Conservation (phyloP, 1,284 basidiomycete genomes). For the Exobasidium rhododendri region DNA sequence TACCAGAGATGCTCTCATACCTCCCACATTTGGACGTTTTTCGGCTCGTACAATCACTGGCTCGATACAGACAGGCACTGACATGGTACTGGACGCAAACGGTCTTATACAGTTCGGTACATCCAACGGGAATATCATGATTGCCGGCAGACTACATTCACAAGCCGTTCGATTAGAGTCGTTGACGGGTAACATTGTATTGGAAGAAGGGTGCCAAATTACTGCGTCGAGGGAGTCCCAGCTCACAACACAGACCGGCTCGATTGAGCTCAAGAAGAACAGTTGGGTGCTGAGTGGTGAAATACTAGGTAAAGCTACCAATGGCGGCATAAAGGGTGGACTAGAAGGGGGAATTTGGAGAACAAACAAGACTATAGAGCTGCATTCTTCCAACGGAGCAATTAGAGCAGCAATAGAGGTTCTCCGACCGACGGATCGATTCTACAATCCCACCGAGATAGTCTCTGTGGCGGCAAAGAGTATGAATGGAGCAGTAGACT, state of each 20-base stretch:
- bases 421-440: not conserved
- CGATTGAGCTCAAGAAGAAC: not conserved
- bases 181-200: conserved; percentile 1
- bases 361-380: conserved; percentile 7
- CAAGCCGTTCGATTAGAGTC: conserved; percentile 5
- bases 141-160: not conserved
- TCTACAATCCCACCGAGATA: not conserved
- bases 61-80: not conserved
- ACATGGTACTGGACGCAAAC: not conserved
- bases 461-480: conserved; percentile 1
- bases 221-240: not conserved
- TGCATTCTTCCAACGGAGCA: conserved; percentile 1
- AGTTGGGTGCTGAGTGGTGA: not conserved
- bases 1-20: not conserved
- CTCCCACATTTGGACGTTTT: conserved; percentile 8
- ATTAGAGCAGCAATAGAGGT: not conserved
- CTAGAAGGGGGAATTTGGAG: not conserved
- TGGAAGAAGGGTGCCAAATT: conserved; percentile 5
- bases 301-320: conserved; percentile 3
- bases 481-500: conserved; percentile 2
- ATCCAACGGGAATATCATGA: conserved; percentile 3
- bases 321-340: conserved; percentile 9
- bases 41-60: not conserved
- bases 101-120: conserved; percentile 1
- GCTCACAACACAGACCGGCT: conserved; percentile 2